Evolutionary conservation across 2,329 filamentous ascomycete species (phyloP).

Genomic region (Samsoniella hepiali): DNA sequence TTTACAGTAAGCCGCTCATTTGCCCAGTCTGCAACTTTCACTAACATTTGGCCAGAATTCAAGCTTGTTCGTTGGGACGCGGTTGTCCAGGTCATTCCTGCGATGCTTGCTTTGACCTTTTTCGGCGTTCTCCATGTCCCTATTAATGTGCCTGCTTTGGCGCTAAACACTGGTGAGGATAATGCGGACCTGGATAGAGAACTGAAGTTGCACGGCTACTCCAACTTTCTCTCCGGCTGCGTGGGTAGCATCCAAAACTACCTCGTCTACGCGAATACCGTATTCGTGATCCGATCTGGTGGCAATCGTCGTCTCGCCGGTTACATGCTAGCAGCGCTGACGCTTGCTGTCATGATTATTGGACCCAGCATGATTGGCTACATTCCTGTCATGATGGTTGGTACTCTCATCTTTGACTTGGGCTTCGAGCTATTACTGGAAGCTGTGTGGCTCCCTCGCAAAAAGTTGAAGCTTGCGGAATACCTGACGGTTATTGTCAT

Average conservation of each 20-base stretch:
- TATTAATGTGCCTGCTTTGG: slow-evolving; percentile 94
- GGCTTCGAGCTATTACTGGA: slow-evolving; percentile 90
- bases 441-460: slow-evolving; percentile 82
- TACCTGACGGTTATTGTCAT: slow-evolving; percentile 88
- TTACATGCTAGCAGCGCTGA: slow-evolving; percentile 75
- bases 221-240: slow-evolving; percentile 84
- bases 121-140: slow-evolving; percentile 96
- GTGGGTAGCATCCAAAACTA: slow-evolving; percentile 94
- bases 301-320: slow-evolving; percentile 85
- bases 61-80: slow-evolving; percentile 78
- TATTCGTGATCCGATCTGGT: slow-evolving; percentile 93
- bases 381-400: slow-evolving; percentile 96
- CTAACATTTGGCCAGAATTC: slow-evolving; percentile 58
- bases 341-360: slow-evolving; percentile 76
- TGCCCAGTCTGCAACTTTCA: not conserved
- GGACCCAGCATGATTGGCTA: slow-evolving; percentile 87
- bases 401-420: slow-evolving; percentile 88
- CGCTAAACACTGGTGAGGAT: slow-evolving; percentile 86
- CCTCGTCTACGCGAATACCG: slow-evolving; percentile 93
- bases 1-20: slow-evolving; percentile 68
- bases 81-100: slow-evolving; percentile 78
- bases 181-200: slow-evolving; percentile 89
- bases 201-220: slow-evolving; percentile 86
- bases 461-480: slow-evolving; percentile 81
- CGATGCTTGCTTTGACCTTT: slow-evolving; percentile 96